Evolutionary conservation across 75 land plant genomes (phyloP), one percentile per base, ranked within the genome.

Genomic region (Isoetes taiwanensis): DNA sequence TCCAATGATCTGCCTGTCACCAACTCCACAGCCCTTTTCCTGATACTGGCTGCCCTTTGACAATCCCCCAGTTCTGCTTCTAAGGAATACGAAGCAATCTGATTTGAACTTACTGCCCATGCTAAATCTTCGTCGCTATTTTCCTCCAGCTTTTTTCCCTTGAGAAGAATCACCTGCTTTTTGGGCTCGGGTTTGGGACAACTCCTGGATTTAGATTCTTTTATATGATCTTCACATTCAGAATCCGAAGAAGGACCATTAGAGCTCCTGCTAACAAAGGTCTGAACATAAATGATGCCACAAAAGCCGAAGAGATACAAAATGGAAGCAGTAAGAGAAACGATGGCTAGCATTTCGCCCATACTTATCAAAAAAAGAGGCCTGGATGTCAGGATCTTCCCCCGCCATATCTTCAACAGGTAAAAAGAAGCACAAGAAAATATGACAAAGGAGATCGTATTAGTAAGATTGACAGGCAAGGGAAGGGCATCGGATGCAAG

Each of bases 51-150:
- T 0, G 90, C 90, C 3, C 90, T 35, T 24, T 43, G 43, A 52
- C 77, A 73, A 56, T 85, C 90, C 11, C 82, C 86, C 0, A 85
- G 67, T 50, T 50, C 68, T 1, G 82, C 52, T 39, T 85, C 90
- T 20, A 85, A 69, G 12, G 75, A 53, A 57, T 85, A 65, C 2
- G 86, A 82, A 0, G 82, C 65, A 1, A 73, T 32, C 2, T 24
- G 29, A 1, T 86, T 86, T n/a, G 41, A 26, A n/a, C 72, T 65
- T 0, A 85, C 85, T 4, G 76, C 63, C 28, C 32, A 16, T 27
- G 84, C 58, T 31, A 78, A 50, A 30, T 78, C 74, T 43, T 72
- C 76, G 25, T 84, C 27, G 25, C 11, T 40, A 5, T 19, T 35
- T 12, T 40, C 62, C 32, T 37, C 12, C n/a, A 38, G 38, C 3